Conservation (phyloP, 1,139 yeast species). For the Geotrichum citri-aurantii region DNA sequence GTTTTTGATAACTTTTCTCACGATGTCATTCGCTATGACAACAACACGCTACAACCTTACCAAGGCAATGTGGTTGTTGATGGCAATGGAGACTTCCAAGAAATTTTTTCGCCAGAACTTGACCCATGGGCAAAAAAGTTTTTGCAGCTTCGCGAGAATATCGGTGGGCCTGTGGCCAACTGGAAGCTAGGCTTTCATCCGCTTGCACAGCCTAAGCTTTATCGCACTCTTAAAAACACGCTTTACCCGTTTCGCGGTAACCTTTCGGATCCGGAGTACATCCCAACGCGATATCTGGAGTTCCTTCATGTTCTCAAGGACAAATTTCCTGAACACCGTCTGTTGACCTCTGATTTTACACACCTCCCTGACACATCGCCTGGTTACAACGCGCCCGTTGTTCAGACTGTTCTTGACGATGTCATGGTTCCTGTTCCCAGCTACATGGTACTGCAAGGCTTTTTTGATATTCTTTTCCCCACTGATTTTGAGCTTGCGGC, state of each 20-base stretch:
- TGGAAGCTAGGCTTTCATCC: conserved; percentile 38
- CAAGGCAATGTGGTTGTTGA: conserved; percentile 78
- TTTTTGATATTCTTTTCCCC: conserved; percentile 81
- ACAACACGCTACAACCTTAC: conserved; percentile 57
- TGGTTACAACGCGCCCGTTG: conserved; percentile 77
- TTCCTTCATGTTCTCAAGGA: conserved; percentile 59
- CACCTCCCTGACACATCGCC: conserved; percentile 51
- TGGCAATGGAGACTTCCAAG: conserved; percentile 69
- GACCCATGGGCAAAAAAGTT: conserved; percentile 56
- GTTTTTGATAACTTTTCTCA: conserved; percentile 84
- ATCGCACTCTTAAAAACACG: conserved; percentile 37
- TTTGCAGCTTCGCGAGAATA: conserved; percentile 49
- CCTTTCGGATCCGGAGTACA: conserved; percentile 68
- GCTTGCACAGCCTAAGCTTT: conserved; percentile 33
- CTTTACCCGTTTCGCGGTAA: conserved; percentile 60
- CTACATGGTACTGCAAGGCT: conserved; percentile 79
- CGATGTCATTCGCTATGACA: conserved; percentile 73
- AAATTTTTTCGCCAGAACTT: conserved; percentile 63
- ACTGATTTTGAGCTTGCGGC: conserved; percentile 65
- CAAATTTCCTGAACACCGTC: conserved; percentile 69
- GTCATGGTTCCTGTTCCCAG: conserved; percentile 65
- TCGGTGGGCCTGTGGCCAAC: conserved; percentile 34
- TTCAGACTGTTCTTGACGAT: conserved; percentile 68
- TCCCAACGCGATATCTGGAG: conserved; percentile 70
- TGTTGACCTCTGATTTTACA: conserved; percentile 70